These are phyloP conservation scores for Pyricularia sp. DNA, from an alignment of 2,329 filamentous ascomycete genomes.

Conservation along the genomic window DNA sequence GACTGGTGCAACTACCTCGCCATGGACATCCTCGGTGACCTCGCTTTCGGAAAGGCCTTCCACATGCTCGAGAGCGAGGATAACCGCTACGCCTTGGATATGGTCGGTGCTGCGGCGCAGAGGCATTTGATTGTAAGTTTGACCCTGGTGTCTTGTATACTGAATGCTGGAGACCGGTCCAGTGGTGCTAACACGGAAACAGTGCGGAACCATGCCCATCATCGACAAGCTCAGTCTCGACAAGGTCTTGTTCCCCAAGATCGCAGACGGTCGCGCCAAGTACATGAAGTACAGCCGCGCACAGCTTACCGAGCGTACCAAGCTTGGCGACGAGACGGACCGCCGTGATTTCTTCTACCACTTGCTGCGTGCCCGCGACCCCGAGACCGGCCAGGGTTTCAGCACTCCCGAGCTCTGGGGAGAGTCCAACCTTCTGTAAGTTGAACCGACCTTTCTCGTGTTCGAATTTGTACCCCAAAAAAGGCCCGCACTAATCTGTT, in stretches of 20 bases:
- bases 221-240: constrained; percentile 54
- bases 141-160: neutral
- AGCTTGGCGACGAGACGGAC: constrained; percentile 48
- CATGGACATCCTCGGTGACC: constrained; percentile 48
- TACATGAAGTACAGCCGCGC: constrained; percentile 60
- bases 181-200: neutral
- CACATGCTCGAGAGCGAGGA: constrained; percentile 45
- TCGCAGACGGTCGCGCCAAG: constrained; percentile 51
- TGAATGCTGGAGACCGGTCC: neutral
- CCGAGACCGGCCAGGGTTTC: constrained; percentile 56
- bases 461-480: neutral
- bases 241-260: constrained; percentile 52
- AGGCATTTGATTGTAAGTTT: constrained; percentile 51
- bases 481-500: constrained; percentile 1
- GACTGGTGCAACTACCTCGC: constrained; percentile 50
- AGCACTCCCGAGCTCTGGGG: constrained; percentile 54
- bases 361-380: constrained; percentile 57
- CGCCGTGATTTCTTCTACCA: constrained; percentile 68
- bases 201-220: constrained; percentile 62
- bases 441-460: constrained; percentile 1
- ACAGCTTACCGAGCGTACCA: constrained; percentile 53
- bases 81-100: constrained; percentile 52
- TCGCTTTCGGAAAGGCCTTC: constrained; percentile 50
- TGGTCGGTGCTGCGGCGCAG: constrained; percentile 55
- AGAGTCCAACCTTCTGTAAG: constrained; percentile 54